phyloP scores from a whole-genome alignment of 331 rosid species.

The Rhamnella rubrinervis region DNA sequence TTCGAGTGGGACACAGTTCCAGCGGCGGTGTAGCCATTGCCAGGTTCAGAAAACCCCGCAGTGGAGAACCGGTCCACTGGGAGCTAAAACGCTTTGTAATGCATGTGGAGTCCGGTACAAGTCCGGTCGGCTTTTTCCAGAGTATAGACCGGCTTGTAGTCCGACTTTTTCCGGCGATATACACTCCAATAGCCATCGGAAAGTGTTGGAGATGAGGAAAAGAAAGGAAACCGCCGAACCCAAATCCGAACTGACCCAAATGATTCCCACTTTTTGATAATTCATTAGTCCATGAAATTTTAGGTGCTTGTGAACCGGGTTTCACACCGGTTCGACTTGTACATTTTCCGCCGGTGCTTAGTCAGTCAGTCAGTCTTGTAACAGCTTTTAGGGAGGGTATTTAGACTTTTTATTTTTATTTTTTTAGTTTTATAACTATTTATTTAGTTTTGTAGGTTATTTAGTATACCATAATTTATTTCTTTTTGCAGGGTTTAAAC shows the following conservation, averaged over 20 bases:
- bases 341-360: conserved; percentile 2
- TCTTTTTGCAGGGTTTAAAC: conserved; percentile 22
- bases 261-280: conserved; percentile 47
- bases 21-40: conserved; percentile 87
- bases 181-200: conserved; percentile 91
- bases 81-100: conserved; percentile 85
- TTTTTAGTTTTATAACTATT: neutral
- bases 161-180: conserved; percentile 66
- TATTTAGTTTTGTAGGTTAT: neutral
- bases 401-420: neutral
- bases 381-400: conserved; percentile 4
- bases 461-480: neutral
- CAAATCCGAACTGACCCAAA: conserved; percentile 34
- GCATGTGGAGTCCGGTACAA: conserved; percentile 95
- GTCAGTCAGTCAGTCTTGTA: neutral
- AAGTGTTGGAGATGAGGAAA: conserved; percentile 84
- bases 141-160: conserved; percentile 94
- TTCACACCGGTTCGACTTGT: conserved; percentile 2
- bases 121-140: conserved; percentile 88
- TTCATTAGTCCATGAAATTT: neutral
- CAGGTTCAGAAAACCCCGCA: conserved; percentile 90
- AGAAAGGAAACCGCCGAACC: conserved; percentile 48
- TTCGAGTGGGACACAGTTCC: conserved; percentile 34
- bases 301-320: neutral
- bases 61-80: conserved; percentile 92